phyloP scores from a whole-genome alignment of 192 early-diverging fungal species.

The Coemansia pectinata region DNA sequence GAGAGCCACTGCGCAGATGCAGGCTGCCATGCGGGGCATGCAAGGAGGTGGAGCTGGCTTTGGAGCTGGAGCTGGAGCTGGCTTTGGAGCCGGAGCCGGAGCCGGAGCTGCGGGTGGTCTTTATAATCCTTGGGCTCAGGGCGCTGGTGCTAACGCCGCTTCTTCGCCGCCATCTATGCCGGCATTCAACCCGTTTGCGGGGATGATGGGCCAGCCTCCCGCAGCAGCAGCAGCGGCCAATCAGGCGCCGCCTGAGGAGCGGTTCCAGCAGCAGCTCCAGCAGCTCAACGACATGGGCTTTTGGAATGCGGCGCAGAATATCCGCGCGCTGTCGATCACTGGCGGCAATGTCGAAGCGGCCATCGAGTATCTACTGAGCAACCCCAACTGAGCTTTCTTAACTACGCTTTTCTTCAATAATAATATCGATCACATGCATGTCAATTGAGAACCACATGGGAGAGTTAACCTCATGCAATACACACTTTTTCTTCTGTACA shows the following conservation, averaged over 20 bases:
- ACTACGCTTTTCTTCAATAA: too few relatives aligned
- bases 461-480: too few relatives aligned
- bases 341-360: constrained; percentile 93
- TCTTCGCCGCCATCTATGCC: background rate
- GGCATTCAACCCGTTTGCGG: constrained; percentile 4
- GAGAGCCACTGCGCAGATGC: constrained; percentile 72
- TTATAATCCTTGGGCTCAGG: constrained; percentile 47
- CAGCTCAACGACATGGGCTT: constrained; percentile 97
- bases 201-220: too few relatives aligned
- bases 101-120: constrained; percentile 22
- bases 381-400: constrained; percentile 9
- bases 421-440: background rate
- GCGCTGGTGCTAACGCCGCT: background rate
- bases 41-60: constrained; percentile 25
- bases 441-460: too few relatives aligned
- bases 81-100: constrained; percentile 8
- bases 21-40: constrained; percentile 37
- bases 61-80: background rate
- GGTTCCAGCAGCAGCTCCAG: constrained; percentile 76
- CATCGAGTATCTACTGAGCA: constrained; percentile 74
- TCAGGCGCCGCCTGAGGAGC: constrained; percentile 54
- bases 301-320: constrained; percentile 84
- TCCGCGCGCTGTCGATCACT: constrained; percentile 78
- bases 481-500: background rate
- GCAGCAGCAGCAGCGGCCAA: background rate